phyloP scores from a whole-genome alignment of 2,329 filamentous ascomycete species.

The Aspergillus hiratsukae region DNA sequence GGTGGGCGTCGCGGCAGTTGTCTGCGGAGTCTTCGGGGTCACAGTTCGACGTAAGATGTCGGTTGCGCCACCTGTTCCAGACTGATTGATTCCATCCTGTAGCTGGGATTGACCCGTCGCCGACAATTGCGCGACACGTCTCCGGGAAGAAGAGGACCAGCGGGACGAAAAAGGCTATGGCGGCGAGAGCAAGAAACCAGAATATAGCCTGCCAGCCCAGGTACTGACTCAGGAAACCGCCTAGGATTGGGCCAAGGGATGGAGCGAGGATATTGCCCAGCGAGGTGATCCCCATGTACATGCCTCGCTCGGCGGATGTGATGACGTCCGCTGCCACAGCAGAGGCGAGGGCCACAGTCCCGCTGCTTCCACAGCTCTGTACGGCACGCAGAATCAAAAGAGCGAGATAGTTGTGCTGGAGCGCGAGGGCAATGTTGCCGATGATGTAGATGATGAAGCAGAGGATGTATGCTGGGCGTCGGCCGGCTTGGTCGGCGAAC shows the following conservation, averaged over 20 bases:
- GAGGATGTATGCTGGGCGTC: constrained; percentile 46
- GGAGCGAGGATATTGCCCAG: constrained; percentile 38
- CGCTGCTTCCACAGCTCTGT: constrained; percentile 42
- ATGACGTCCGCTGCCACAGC: constrained; percentile 41
- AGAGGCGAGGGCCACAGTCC: constrained; percentile 38
- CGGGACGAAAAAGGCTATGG: constrained; percentile 22
- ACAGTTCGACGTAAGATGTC: background rate
- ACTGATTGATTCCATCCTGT: constrained; percentile 28
- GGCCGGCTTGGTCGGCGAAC: constrained; percentile 45
- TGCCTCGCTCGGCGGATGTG: constrained; percentile 38
- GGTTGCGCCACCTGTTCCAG: constrained; percentile 2
- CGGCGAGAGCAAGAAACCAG: constrained; percentile 49
- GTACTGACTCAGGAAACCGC: constrained; percentile 45
- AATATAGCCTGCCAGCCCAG: constrained; percentile 52
- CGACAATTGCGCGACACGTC: constrained; percentile 32
- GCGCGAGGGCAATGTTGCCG: constrained; percentile 39
- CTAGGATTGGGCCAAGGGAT: constrained; percentile 49
- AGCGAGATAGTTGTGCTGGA: constrained; percentile 35
- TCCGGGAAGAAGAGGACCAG: constrained; percentile 31
- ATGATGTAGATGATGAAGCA: constrained; percentile 42
- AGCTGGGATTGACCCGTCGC: constrained; percentile 27
- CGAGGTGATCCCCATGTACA: constrained; percentile 37
- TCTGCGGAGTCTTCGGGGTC: background rate
- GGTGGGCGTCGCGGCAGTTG: background rate
- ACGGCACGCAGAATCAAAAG: constrained; percentile 38